Conservation (phyloP, 2,329 filamentous ascomycete species). For the Aureobasidium sp. region DNA sequence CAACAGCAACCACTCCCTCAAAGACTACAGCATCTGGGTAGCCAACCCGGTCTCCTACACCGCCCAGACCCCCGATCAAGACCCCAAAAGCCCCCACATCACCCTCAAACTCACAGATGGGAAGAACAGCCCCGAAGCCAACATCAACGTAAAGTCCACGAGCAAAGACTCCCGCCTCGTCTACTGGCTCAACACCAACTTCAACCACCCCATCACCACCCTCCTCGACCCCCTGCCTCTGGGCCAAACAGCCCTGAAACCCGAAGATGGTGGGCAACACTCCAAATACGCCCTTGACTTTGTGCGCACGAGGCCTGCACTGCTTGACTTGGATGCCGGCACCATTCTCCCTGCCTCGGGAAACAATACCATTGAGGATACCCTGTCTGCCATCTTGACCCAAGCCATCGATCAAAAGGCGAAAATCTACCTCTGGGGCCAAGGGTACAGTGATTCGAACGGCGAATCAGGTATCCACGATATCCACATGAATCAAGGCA, state of each 20-base stretch:
- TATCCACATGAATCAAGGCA: conserved; percentile 36
- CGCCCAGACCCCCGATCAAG: conserved; percentile 17
- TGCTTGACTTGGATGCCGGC: conserved; percentile 16
- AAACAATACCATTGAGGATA: conserved; percentile 27
- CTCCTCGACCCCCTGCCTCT: conserved; percentile 18
- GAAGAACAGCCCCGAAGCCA: conserved; percentile 19
- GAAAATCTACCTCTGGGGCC: conserved; percentile 31
- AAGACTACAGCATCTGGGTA: neutral
- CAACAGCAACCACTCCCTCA: neutral
- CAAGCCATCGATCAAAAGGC: conserved; percentile 29
- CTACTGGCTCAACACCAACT: conserved; percentile 26
- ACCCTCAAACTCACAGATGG: conserved; percentile 23
- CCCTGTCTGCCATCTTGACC: conserved; percentile 28
- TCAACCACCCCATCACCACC: conserved; percentile 22
- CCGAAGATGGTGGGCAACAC: conserved; percentile 12
- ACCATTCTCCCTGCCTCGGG: conserved; percentile 16
- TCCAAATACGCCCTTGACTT: conserved; percentile 19
- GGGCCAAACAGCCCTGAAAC: conserved; percentile 21
- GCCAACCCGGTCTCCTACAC: conserved; percentile 11
- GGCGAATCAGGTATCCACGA: conserved; percentile 31
- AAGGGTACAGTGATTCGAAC: conserved; percentile 17
- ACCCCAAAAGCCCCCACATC: conserved; percentile 22
- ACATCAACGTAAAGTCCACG: conserved; percentile 29
- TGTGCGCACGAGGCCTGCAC: conserved; percentile 16
- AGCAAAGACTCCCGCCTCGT: conserved; percentile 24